phyloP scores from a whole-genome alignment of 2,329 filamentous ascomycete species.

The Aureobasidium leucospermi region DNA sequence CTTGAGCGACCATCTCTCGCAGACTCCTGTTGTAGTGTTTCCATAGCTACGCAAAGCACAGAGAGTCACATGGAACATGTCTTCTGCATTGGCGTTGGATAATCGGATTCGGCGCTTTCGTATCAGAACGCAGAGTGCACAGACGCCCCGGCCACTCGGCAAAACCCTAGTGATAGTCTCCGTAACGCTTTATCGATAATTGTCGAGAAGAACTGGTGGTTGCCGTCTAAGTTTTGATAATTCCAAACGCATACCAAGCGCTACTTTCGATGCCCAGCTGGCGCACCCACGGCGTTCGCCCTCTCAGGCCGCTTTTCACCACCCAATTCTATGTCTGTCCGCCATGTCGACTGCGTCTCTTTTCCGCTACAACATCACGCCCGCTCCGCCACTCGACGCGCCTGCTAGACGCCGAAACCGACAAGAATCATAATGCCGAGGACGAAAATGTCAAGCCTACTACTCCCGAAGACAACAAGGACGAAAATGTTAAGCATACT shows the following conservation, averaged over 20 bases:
- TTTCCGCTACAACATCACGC: neutral
- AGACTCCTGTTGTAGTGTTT: no score
- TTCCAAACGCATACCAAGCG: neutral
- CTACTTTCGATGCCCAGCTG: conserved; percentile 6
- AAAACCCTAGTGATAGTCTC: neutral
- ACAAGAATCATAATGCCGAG: neutral
- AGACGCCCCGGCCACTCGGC: neutral
- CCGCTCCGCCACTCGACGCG: conserved; percentile 4
- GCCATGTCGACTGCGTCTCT: neutral
- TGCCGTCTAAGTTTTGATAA: neutral
- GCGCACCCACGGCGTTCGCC: neutral
- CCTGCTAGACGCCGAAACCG: neutral
- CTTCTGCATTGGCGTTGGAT: no score
- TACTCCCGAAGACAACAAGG: neutral
- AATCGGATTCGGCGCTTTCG: neutral
- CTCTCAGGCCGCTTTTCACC: neutral
- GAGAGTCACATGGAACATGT: no score
- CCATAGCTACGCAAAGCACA: no score
- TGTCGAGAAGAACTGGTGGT: neutral
- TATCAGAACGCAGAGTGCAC: neutral
- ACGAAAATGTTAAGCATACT: neutral
- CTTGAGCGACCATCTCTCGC: no score
- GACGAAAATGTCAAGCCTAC: neutral
- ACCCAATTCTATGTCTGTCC: neutral
- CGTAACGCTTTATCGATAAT: neutral